Base-by-base conservation (phyloP, 177 flowering plant species). In the Vitis hybrid region DNA sequence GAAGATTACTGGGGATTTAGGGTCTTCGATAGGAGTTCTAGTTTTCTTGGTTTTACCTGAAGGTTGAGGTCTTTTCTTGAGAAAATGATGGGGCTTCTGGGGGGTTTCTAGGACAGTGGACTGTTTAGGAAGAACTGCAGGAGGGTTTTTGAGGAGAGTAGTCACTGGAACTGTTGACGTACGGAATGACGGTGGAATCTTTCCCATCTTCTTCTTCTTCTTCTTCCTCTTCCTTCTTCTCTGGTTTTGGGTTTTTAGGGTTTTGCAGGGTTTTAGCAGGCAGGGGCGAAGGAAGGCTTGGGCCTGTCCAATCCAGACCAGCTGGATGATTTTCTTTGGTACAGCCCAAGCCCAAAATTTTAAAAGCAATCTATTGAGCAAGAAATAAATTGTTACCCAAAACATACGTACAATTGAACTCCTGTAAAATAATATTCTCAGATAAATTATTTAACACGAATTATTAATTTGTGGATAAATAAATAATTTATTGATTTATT, bases 201-300 rank as follows among this genome's bases (percentile, higher is more conserved):
- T 87, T 56, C 91, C 91, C 98, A 91, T 92, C 70, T 66, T 70
- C 65, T 60, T 51, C 56, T 32, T 59, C 61, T 75, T 35, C 64
- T 56, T 64, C 76, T 19, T 19, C 21, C 21, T 19, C 21, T 19
- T 24, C 27, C 51, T 60, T 56, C 56, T n/a, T 49, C 2, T 2
- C 13, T 55, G 70, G 48, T 69, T 49, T 13, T 35, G 40, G 46
- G 0, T 40, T 40, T 40, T 63, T 61, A 74, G 75, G 80, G 70
- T 73, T 69, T 70, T 73, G 71, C 63, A 63, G 60, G 65, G 74
- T 57, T 56, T 27, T 62, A 64, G 51, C 18, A 8, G 30, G 30
- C 30, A 2, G 18, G 19, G 59, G 10, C 16, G 65, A 27, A 27
- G 30, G 30, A 0, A 27, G 30, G 30, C 30, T 27, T 27, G 30